phyloP scores from a whole-genome alignment of 2,329 filamentous ascomycete species.

The Didymella lethalis region DNA sequence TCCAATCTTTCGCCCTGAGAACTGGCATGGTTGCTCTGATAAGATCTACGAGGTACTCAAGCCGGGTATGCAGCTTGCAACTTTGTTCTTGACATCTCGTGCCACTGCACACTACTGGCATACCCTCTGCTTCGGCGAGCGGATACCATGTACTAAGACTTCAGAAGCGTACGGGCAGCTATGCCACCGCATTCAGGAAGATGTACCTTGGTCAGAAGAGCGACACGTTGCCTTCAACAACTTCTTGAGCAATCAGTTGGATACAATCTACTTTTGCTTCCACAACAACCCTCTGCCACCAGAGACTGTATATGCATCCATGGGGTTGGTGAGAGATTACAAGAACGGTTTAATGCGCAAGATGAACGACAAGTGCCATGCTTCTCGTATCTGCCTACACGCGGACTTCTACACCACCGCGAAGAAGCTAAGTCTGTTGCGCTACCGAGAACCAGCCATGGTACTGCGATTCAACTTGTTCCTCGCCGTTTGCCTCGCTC shows the following conservation, averaged over 20 bases:
- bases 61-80: conserved; percentile 48
- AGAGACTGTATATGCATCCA: conserved; percentile 49
- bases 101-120: conserved; percentile 51
- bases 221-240: conserved; percentile 39
- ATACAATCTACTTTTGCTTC: conserved; percentile 52
- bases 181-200: conserved; percentile 47
- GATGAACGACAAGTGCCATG: conserved; percentile 47
- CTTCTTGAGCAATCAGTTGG: conserved; percentile 44
- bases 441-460: conserved; percentile 51
- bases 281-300: conserved; percentile 47
- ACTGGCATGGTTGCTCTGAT: conserved; percentile 51
- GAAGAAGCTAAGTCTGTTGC: conserved; percentile 48
- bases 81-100: conserved; percentile 45
- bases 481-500: conserved; percentile 48
- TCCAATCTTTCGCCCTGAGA: conserved; percentile 48
- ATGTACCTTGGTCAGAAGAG: conserved; percentile 46
- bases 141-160: conserved; percentile 41
- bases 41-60: conserved; percentile 50
- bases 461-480: conserved; percentile 53
- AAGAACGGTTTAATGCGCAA: conserved; percentile 49
- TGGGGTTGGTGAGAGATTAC: conserved; percentile 50
- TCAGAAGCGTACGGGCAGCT: conserved; percentile 44
- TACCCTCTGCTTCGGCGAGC: conserved; percentile 49
- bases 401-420: conserved; percentile 53
- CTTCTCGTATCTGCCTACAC: conserved; percentile 50